These are phyloP conservation scores for Marasmius fiardii DNA, from an alignment of 1,284 basidiomycete genomes.

Conservation along the genomic window DNA sequence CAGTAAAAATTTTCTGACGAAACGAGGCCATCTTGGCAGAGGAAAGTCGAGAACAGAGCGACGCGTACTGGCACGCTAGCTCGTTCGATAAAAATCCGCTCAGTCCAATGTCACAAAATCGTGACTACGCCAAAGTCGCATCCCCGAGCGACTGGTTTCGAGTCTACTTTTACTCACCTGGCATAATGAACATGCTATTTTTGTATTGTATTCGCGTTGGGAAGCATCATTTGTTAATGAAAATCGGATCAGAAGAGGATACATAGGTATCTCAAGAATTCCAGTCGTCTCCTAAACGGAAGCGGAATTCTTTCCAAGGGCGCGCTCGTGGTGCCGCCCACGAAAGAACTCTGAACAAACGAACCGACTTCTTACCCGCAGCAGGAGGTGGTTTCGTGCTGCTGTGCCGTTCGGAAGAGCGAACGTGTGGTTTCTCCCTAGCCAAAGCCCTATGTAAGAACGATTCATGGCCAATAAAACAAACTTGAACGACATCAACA, in stretches of 20 bases:
- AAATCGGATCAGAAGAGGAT: neutral
- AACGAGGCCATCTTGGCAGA: too few relatives aligned
- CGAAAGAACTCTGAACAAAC: conserved; percentile 58
- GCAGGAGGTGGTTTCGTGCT: conserved; percentile 78
- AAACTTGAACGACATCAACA: neutral
- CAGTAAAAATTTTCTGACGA: too few relatives aligned
- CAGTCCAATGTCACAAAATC: too few relatives aligned
- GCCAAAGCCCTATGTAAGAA: conserved; percentile 5
- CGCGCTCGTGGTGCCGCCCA: conserved; percentile 70
- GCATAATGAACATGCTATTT: conserved; percentile 70
- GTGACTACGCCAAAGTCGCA: too few relatives aligned
- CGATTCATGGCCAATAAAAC: neutral
- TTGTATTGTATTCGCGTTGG: neutral
- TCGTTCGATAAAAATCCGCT: too few relatives aligned
- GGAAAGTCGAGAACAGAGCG: too few relatives aligned
- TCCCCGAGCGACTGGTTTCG: too few relatives aligned
- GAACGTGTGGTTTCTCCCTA: conserved; percentile 67
- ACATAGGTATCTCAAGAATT: neutral
- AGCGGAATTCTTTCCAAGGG: too few relatives aligned
- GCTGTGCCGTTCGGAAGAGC: conserved; percentile 62
- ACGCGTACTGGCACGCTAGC: too few relatives aligned
- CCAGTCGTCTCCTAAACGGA: neutral
- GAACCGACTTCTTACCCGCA: conserved; percentile 47
- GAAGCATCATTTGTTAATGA: conserved; percentile 1
- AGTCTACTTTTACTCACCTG: conserved; percentile 52